phyloP scores from a whole-genome alignment of 1,284 basidiomycete species.

The Ceratobasidium papillatum region DNA sequence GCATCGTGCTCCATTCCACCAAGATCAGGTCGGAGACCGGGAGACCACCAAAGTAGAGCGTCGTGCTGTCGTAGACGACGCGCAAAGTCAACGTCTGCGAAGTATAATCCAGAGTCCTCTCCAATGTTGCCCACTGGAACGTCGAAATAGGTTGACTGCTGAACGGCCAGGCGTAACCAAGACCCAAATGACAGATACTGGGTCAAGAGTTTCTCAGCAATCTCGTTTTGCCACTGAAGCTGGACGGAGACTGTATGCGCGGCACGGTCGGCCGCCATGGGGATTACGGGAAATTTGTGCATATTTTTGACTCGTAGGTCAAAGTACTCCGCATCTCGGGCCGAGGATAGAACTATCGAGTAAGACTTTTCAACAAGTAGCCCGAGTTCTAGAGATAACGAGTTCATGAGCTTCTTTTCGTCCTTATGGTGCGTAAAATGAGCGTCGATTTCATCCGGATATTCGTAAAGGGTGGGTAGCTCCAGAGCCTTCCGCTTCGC shows the following conservation, averaged over 20 bases:
- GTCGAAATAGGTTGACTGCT: conserved; percentile 91
- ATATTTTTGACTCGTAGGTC: conserved; percentile 78
- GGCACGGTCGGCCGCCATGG: conserved; percentile 79
- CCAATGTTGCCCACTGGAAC: conserved; percentile 93
- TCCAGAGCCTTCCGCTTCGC: conserved; percentile 51
- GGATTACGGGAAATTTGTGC: conserved; percentile 86
- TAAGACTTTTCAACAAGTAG: conserved; percentile 70
- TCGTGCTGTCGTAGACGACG: conserved; percentile 87
- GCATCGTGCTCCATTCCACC: conserved; percentile 93
- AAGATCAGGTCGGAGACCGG: conserved; percentile 87
- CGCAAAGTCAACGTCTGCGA: conserved; percentile 93
- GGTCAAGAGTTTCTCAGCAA: conserved; percentile 80
- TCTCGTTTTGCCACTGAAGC: conserved; percentile 79
- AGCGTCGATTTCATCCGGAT: conserved; percentile 77
- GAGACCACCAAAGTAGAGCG: conserved; percentile 97
- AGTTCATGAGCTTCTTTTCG: conserved; percentile 83
- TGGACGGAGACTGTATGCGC: conserved; percentile 74
- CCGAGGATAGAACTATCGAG: conserved; percentile 86
- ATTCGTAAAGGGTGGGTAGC: conserved; percentile 61
- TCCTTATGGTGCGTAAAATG: conserved; percentile 81
- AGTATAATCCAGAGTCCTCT: conserved; percentile 84
- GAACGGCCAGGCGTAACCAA: conserved; percentile 85
- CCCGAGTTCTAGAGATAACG: conserved; percentile 88
- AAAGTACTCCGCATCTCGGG: conserved; percentile 86
- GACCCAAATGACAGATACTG: conserved; percentile 82